phyloP scores from a whole-genome alignment of 257 asterid species.

The Solanum stenotomum region DNA sequence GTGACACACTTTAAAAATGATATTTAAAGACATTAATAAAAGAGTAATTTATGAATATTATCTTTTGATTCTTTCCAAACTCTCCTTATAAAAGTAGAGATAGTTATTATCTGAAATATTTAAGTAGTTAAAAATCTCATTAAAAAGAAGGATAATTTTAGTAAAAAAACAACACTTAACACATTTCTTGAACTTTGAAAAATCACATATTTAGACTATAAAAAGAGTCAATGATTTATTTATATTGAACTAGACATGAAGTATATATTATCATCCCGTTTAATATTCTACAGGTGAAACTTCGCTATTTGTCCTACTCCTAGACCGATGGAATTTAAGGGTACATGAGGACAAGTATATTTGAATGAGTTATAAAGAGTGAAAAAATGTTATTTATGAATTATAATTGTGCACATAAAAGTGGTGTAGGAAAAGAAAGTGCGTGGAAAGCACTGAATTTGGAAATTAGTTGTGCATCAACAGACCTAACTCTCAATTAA shows the following conservation, averaged over 20 bases:
- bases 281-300: background rate
- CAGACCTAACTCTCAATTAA: background rate
- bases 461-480: background rate
- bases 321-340: background rate
- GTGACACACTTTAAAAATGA: background rate
- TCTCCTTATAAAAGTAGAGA: background rate
- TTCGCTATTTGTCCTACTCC: background rate
- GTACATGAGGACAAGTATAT: background rate
- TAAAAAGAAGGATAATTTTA: background rate
- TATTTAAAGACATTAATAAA: background rate
- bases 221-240: background rate
- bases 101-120: background rate
- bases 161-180: too few relatives aligned
- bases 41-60: background rate
- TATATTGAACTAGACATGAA: too few relatives aligned
- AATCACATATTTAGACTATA: too few relatives aligned
- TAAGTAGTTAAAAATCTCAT: background rate
- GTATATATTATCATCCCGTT: background rate
- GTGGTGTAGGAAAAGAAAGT: background rate
- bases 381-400: background rate
- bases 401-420: background rate
- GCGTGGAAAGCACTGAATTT: background rate
- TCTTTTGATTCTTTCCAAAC: background rate
- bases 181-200: background rate
- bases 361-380: background rate